These are phyloP conservation scores for Aphanomyces euteiches DNA, from an alignment of 352 stramenopile genomes.

Conservation along the genomic window DNA sequence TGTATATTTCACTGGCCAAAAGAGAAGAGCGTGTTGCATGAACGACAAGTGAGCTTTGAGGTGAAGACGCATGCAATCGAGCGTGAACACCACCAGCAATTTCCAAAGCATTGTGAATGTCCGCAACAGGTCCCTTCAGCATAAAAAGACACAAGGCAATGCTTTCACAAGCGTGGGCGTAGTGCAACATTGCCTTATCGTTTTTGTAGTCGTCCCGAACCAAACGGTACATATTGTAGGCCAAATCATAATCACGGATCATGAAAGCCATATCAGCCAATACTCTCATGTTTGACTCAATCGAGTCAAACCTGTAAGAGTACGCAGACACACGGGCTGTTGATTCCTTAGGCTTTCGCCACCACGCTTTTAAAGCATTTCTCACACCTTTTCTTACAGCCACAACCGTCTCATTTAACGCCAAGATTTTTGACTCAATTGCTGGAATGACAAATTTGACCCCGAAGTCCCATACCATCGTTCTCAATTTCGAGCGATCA, in stretches of 20 bases:
- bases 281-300: constrained; percentile 85
- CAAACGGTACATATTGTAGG: constrained; percentile 87
- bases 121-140: constrained; percentile 67
- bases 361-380: constrained; percentile 89
- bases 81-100: constrained; percentile 57
- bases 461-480: constrained; percentile 75
- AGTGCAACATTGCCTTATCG: constrained; percentile 82
- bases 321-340: constrained; percentile 34
- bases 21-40: constrained; percentile 62
- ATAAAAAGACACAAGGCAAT: constrained; percentile 80
- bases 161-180: constrained; percentile 83
- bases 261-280: constrained; percentile 88
- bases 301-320: constrained; percentile 74
- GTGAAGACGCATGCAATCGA: constrained; percentile 41
- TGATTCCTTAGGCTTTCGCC: constrained; percentile 84
- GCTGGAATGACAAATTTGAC: constrained; percentile 71
- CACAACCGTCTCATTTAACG: constrained; percentile 85
- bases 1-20: constrained; percentile 78
- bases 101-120: constrained; percentile 83
- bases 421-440: constrained; percentile 78
- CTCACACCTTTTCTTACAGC: constrained; percentile 90
- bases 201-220: constrained; percentile 89
- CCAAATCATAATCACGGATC: constrained; percentile 85
- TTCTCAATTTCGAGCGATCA: constrained; percentile 55
- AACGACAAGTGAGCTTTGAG: constrained; percentile 44